Evolutionary conservation across 257 asterid species (phyloP), one percentile per base, ranked within the genome.

Genomic region (Penstemon eatonii): DNA sequence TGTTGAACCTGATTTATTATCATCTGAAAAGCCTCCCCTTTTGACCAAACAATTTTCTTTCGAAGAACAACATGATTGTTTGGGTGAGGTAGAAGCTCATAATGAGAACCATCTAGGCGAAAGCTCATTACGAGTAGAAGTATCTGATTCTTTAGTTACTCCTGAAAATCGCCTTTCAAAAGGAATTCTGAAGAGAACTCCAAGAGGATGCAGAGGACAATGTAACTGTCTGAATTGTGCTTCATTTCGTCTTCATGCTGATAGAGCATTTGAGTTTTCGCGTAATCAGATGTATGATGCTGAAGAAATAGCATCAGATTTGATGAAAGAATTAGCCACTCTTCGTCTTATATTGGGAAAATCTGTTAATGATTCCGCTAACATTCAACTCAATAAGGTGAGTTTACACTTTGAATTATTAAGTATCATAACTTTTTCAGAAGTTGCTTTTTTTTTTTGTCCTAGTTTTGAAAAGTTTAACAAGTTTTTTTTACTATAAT

Each of bases 201-300:
- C 83, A 53, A 74, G 77, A 71, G 95, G 96, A 10, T 92, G 98
- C 76, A 81, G 96, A 83, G 96, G 98, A 71, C 78, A 79, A 38
- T 92, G 98, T 61, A 79, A 69, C 73, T 92, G 98, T 78, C 82
- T 92, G 75, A 85, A 85, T 60, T 89, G 98, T 77, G 82, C 88
- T 68, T 84, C 96, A 13, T 92, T 89, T 74, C 95, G 92, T 60
- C 87, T 92, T 69, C 92, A 92, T 12, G 95, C 98, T 69, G 92
- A 86, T 60, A 82, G 87, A 61, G 85, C 96, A 42, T 92, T 86
- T 59, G 96, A 87, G 74, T 92, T 89, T 74, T 87, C 98, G 53
- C 78, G 80, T 75, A 89, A 83, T 70, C 98, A 92, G 83, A 74
- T 92, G 92, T 89, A 70, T 8, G 92, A 87, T 49, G 85, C 96